phyloP scores from a whole-genome alignment of 352 stramenopile species.

The Globisporangium irregulare region DNA sequence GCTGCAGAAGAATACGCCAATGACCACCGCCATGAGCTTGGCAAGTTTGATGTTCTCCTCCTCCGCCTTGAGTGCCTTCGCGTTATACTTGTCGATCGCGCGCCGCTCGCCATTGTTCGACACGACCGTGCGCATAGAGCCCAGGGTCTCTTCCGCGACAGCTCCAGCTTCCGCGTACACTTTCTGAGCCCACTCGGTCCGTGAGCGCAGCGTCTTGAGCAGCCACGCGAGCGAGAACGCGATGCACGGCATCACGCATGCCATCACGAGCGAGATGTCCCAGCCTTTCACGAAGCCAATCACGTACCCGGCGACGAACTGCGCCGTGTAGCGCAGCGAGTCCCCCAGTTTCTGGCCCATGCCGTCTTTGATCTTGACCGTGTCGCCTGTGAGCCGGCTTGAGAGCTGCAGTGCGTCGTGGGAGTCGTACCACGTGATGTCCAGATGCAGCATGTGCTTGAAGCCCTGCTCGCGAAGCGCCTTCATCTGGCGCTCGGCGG shows the following conservation, averaged over 20 bases:
- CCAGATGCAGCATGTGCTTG: constrained; percentile 45
- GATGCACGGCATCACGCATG: constrained; percentile 41
- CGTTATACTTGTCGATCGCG: constrained; percentile 39
- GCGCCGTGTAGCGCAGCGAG: constrained; percentile 26
- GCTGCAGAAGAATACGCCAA: constrained; percentile 35
- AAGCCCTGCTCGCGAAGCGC: constrained; percentile 28
- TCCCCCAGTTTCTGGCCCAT: constrained; percentile 57
- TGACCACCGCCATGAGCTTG: constrained; percentile 22
- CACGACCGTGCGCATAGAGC: constrained; percentile 57
- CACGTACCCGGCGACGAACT: constrained; percentile 39
- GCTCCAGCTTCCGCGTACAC: constrained; percentile 47
- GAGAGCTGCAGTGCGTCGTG: constrained; percentile 42
- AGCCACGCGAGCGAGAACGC: constrained; percentile 32
- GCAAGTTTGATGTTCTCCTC: constrained; percentile 27
- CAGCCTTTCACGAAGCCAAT: constrained; percentile 48
- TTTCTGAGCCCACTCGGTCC: constrained; percentile 29
- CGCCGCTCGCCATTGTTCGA: constrained; percentile 41
- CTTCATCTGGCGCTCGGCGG: constrained; percentile 49
- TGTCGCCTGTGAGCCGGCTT: constrained; percentile 41
- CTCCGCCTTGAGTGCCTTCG: constrained; percentile 27
- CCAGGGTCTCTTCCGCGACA: constrained; percentile 55
- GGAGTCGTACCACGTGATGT: constrained; percentile 54
- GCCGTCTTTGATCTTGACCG: constrained; percentile 54
- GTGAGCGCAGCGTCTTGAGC: constrained; percentile 24
- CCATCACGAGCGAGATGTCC: constrained; percentile 49